phyloP scores from a whole-genome alignment of 768 basidiomycete species.

The Termitomyces sp. region DNA sequence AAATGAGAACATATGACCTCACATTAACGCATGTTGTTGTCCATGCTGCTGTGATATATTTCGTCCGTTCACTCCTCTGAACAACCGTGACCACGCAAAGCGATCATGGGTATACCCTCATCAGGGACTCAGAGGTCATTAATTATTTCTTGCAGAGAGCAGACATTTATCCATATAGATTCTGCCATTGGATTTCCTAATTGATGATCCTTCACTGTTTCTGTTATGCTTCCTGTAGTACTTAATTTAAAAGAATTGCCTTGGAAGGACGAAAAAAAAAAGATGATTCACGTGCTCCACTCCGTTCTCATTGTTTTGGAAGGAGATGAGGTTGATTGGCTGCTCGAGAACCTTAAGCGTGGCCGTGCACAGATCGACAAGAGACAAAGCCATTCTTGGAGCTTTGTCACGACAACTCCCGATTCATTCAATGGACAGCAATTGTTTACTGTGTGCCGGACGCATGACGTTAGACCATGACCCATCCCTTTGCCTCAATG shows the following conservation, averaged over 20 bases:
- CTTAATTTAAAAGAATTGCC: too few relatives aligned
- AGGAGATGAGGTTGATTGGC: slow-evolving; percentile 1
- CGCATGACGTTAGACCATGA: neutral
- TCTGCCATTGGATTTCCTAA: neutral
- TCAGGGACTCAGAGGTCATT: neutral
- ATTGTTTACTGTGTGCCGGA: neutral
- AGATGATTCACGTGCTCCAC: neutral
- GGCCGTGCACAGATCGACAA: slow-evolving; percentile 1
- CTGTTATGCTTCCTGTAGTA: neutral
- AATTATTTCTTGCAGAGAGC: neutral
- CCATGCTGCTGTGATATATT: neutral
- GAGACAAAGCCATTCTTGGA: neutral
- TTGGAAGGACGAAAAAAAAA: neutral
- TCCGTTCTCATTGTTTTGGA: neutral
- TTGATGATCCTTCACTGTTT: neutral
- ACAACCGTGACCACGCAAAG: neutral
- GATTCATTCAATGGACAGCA: neutral
- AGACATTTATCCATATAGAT: neutral
- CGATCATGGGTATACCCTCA: neutral
- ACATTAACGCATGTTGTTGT: neutral
- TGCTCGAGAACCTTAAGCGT: neutral
- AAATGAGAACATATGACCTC: neutral
- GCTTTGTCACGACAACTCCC: slow-evolving; percentile 3
- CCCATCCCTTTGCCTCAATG: neutral
- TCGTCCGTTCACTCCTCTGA: neutral